Evolutionary conservation across 257 asterid genomes (phyloP), one percentile per base, ranked within the genome.

Genomic region (Rhazya stricta): DNA sequence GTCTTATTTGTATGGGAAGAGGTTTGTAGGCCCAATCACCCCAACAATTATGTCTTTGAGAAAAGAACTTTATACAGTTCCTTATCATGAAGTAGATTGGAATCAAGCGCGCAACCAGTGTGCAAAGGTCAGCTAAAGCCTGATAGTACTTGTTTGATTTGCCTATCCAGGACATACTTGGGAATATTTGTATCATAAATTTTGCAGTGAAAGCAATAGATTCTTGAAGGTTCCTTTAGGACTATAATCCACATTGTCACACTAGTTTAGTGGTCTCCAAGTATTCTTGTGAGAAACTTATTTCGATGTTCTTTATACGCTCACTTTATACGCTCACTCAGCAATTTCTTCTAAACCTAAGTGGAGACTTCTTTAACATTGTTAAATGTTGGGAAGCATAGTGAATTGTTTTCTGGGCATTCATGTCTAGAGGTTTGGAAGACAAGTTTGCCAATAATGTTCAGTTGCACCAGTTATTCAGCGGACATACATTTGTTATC

Each of bases 31-130:
- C 69, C 96, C 96, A 76, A 80, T 94, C 76, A 94, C 98, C 54
- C 97, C 97, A 72, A 89, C 96, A 61, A 86, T 94, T 85, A 85
- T 94, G 70, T 89, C 97, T 69, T 83, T 94, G 86, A 89, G 97
- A 84, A 94, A 90, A 85, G 98, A 94, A 86, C 86, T 94, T 30
- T 91, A 67, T 77, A 79, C 90, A 61, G 89, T 83, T 79, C 93
- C 95, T 6, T 94, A 94, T 84, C 98, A 94, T 81, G 97, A 94
- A 71, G 81, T 94, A 74, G 87, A 94, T 77, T 94, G 98, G 98
- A 77, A 94, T 79, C 78, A 50, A 72, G 96, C 98, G 65, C 93
- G 97, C 73, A 94, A 81, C 83, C 93, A 88, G 74, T 94, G 98
- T 77, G 97, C 98, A 71, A 94, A 94, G 98, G 98, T 94, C 75